Conservation (phyloP, 257 asterid genomes). For the Petunia axillaris region DNA sequence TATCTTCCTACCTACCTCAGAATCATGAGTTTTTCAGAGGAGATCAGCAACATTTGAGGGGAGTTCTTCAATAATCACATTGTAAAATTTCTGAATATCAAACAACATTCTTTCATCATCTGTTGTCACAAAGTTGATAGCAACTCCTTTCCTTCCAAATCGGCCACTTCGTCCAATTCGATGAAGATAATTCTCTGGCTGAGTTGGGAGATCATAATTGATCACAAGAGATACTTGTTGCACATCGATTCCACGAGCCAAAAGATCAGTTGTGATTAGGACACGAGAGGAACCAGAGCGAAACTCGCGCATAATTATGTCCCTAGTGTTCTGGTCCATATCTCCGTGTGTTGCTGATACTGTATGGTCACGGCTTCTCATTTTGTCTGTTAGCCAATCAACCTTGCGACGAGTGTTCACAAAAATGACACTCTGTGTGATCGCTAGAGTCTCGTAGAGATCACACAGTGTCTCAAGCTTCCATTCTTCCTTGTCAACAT, state of each 20-base stretch:
- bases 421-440: conserved; percentile 76
- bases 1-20: neutral
- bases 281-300: conserved; percentile 76
- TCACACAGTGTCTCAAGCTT: conserved; percentile 78
- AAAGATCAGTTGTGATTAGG: conserved; percentile 62
- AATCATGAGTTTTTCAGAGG: conserved; percentile 38
- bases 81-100: conserved; percentile 80
- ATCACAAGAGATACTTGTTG: conserved; percentile 83
- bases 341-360: conserved; percentile 88
- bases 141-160: conserved; percentile 78
- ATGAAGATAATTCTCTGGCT: conserved; percentile 79
- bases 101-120: conserved; percentile 72
- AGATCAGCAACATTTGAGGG: conserved; percentile 80
- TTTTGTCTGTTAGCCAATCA: conserved; percentile 82
- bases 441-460: conserved; percentile 74
- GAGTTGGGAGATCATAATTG: conserved; percentile 77
- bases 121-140: conserved; percentile 64
- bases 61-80: conserved; percentile 68
- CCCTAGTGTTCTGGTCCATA: conserved; percentile 85
- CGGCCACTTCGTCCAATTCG: conserved; percentile 82
- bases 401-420: conserved; percentile 84
- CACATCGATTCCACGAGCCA: conserved; percentile 74
- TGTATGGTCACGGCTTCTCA: conserved; percentile 73
- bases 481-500: conserved; percentile 81
- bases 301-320: conserved; percentile 81